These are phyloP conservation scores for Phytophthora melonis DNA, from an alignment of 352 stramenopile species.

Conservation along the genomic window DNA sequence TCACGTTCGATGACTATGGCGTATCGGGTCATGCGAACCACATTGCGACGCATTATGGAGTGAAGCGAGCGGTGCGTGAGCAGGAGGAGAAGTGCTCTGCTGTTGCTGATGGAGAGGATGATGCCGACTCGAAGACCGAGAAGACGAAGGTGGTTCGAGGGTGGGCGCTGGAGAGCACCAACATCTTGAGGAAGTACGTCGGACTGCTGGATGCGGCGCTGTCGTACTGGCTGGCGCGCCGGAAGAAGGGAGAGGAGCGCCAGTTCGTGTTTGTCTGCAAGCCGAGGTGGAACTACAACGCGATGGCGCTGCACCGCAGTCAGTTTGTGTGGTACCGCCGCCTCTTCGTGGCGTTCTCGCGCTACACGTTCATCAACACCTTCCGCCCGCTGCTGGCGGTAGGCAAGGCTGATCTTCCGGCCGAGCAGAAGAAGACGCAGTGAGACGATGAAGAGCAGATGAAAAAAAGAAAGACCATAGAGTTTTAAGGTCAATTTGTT, in stretches of 20 bases:
- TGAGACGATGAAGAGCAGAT: slow-evolving; percentile 9
- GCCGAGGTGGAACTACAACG: slow-evolving; percentile 86
- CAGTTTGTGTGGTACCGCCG: slow-evolving; percentile 98
- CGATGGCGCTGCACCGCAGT: slow-evolving; percentile 93
- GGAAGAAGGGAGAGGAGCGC: slow-evolving; percentile 22
- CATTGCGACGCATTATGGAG: slow-evolving; percentile 74
- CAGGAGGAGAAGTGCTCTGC: slow-evolving; percentile 51
- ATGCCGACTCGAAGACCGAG: slow-evolving; percentile 7
- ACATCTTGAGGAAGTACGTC: slow-evolving; percentile 90
- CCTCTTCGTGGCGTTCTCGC: slow-evolving; percentile 96
- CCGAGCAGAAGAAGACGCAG: slow-evolving; percentile 43
- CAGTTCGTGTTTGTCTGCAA: slow-evolving; percentile 70
- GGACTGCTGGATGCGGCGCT: slow-evolving; percentile 80
- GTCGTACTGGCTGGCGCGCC: slow-evolving; percentile 45
- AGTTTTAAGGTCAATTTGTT: too few relatives aligned
- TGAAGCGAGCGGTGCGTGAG: slow-evolving; percentile 56
- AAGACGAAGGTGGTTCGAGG: slow-evolving; percentile 43
- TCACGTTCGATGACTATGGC: slow-evolving; percentile 95
- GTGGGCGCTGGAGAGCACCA: slow-evolving; percentile 79
- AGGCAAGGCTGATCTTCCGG: slow-evolving; percentile 29
- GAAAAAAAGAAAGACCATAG: too few relatives aligned
- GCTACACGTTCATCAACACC: slow-evolving; percentile 96
- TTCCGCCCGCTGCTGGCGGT: slow-evolving; percentile 59
- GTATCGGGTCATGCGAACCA: slow-evolving; percentile 96
- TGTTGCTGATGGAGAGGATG: not conserved